A percentile compares a stretch with the other conserved stretches of the same genome.
These are phyloP conservation scores for Carex pumila DNA, from an alignment of 176 grass and related monocot genomes.

Conservation along the genomic window DNA sequence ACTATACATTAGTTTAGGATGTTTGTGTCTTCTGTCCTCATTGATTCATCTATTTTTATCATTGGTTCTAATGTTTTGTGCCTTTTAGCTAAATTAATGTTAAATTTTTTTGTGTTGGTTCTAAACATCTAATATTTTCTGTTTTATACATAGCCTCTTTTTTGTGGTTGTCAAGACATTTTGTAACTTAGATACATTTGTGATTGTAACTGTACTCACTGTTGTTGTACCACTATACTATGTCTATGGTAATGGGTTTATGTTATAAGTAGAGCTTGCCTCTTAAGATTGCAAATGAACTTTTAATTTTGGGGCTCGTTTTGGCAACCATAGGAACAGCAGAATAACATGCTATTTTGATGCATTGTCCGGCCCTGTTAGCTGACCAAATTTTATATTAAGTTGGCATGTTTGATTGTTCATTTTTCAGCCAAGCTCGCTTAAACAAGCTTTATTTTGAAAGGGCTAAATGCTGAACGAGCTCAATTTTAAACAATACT, in stretches of 20 bases:
- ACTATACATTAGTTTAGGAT: conserved; percentile 6
- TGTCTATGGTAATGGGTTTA: too few species aligned
- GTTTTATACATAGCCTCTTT: neutral
- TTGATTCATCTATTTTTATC: conserved; percentile 15
- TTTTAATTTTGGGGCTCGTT: too few species aligned
- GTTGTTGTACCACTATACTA: neutral
- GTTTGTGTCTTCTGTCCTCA: neutral
- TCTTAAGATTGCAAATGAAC: neutral
- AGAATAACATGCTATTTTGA: too few species aligned
- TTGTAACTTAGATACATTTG: neutral
- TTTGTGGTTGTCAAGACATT: neutral
- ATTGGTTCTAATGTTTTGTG: conserved; percentile 20
- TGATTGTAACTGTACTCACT: too few species aligned
- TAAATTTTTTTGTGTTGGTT: neutral
- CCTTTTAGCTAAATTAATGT: neutral
- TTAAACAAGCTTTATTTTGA: too few species aligned
- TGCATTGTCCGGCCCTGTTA: too few species aligned
- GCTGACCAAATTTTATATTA: too few species aligned
- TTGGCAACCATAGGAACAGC: too few species aligned
- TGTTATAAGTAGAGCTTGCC: neutral
- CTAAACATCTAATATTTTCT: neutral
- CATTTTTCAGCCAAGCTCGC: too few species aligned
- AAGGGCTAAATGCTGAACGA: too few species aligned
- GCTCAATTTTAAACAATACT: too few species aligned
- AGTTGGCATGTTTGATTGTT: too few species aligned